Evolutionary conservation across 2,329 filamentous ascomycete species (phyloP).

Genomic region (Colletotrichum sp.): DNA sequence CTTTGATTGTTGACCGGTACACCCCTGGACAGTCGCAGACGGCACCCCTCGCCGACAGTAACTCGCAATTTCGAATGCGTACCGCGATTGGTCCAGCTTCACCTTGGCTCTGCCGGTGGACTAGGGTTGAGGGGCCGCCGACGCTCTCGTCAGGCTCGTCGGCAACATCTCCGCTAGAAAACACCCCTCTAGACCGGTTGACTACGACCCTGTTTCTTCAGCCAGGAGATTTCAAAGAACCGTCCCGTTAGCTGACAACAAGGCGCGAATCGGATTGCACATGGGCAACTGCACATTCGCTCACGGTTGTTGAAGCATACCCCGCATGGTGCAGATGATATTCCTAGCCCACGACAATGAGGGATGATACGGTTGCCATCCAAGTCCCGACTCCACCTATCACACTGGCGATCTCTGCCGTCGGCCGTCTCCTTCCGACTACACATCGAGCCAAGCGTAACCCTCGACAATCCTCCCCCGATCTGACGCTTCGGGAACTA

Average conservation of each 20-base stretch:
- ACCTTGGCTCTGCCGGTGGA: not conserved
- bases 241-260: not conserved
- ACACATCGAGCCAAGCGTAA: conserved; percentile 18
- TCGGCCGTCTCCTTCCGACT: conserved; percentile 17
- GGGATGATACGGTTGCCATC: not conserved
- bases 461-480: not conserved
- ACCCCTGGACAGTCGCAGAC: not conserved
- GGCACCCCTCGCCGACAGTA: not conserved
- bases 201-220: not conserved
- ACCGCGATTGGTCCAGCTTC: not conserved
- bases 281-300: not conserved
- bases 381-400: conserved; percentile 14
- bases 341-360: not conserved
- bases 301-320: not conserved
- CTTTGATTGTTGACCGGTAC: not conserved
- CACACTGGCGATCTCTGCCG: conserved; percentile 1
- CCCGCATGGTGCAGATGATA: not conserved
- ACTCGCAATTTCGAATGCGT: not conserved
- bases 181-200: not conserved
- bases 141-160: not conserved
- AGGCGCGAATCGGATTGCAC: not conserved
- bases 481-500: conserved; percentile 6
- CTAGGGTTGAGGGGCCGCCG: not conserved
- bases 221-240: not conserved
- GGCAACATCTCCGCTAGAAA: conserved; percentile 9